phyloP scores from a whole-genome alignment of 306 rosid species.

The Argentina anserina region DNA sequence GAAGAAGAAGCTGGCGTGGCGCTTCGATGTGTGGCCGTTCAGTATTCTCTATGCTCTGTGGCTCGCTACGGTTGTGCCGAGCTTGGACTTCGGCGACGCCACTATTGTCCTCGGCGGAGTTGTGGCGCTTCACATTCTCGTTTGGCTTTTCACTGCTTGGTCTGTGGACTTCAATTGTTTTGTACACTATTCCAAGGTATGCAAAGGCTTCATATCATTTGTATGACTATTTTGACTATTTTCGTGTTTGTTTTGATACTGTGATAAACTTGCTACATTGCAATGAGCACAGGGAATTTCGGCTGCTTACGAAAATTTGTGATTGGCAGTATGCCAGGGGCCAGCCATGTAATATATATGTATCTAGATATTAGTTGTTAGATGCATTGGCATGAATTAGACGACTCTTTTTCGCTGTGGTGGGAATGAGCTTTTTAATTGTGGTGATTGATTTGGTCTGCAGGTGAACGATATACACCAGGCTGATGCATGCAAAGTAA shows the following conservation, averaged over 20 bases:
- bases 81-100: slow-evolving; percentile 72
- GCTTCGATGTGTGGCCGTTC: slow-evolving; percentile 80
- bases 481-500: slow-evolving; percentile 82
- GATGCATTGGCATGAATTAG: background rate
- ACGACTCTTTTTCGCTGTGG: background rate
- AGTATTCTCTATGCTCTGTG: slow-evolving; percentile 49
- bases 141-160: slow-evolving; percentile 87
- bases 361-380: background rate
- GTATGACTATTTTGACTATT: too few species aligned
- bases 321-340: background rate
- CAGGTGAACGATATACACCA: slow-evolving; percentile 74
- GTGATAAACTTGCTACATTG: too few species aligned
- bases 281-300: background rate
- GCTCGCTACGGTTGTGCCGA: slow-evolving; percentile 56
- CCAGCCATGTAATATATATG: background rate
- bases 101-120: slow-evolving; percentile 64
- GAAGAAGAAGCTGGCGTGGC: slow-evolving; percentile 71
- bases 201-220: background rate
- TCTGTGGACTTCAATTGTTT: slow-evolving; percentile 90
- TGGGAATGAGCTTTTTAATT: background rate
- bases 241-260: too few species aligned
- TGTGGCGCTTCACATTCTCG: slow-evolving; percentile 62
- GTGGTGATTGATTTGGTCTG: background rate
- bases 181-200: slow-evolving; percentile 68
- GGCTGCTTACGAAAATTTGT: background rate